Evolutionary conservation across 768 basidiomycete genomes (phyloP).

Genomic region (Russula earlei): DNA sequence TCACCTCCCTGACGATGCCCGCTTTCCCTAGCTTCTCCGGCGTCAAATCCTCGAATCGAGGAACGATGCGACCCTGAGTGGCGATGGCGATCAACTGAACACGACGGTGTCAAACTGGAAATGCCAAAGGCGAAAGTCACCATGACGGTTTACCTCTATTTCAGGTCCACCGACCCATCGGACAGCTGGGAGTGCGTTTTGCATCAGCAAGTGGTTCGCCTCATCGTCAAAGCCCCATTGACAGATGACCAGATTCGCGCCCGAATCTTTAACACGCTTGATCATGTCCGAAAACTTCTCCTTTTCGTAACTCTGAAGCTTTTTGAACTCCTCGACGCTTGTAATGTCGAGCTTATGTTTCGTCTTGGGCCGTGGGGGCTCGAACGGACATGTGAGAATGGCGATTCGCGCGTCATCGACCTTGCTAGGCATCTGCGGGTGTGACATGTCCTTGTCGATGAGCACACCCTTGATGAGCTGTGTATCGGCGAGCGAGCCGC

Average conservation of each 20-base stretch:
- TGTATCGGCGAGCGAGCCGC: conserved; percentile 92
- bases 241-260: conserved; percentile 97
- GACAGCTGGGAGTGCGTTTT: conserved; percentile 94
- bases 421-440: conserved; percentile 90
- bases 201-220: conserved; percentile 96
- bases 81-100: conserved; percentile 91
- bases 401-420: conserved; percentile 88
- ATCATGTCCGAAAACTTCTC: conserved; percentile 98
- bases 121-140: not conserved
- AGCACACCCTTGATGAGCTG: conserved; percentile 94
- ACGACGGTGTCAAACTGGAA: conserved; percentile 2
- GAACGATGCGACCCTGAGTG: conserved; percentile 95
- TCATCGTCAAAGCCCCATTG: conserved; percentile 99
- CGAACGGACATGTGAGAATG: conserved; percentile 97
- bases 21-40: conserved; percentile 87
- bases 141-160: conserved; percentile 63
- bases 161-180: conserved; percentile 99
- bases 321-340: conserved; percentile 92
- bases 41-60: conserved; percentile 93
- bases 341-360: conserved; percentile 99
- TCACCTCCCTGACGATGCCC: conserved; percentile 86
- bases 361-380: conserved; percentile 97
- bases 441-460: conserved; percentile 99
- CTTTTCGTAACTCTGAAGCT: conserved; percentile 89
- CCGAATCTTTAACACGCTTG: conserved; percentile 88